phyloP scores from a whole-genome alignment of 371 early-diverging fungal species.

The Actinomortierella ambigua region DNA sequence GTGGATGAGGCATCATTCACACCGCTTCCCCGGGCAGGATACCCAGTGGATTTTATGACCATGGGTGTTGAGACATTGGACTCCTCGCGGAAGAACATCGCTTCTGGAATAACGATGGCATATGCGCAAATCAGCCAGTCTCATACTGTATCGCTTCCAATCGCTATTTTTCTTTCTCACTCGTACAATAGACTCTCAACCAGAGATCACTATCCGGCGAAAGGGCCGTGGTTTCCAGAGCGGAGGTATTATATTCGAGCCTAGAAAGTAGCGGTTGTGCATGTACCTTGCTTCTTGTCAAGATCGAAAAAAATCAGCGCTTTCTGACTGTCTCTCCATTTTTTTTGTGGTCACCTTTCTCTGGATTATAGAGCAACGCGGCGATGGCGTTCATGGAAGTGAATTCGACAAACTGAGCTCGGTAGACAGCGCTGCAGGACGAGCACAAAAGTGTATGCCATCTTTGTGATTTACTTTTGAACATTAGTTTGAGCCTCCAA shows the following conservation, averaged over 20 bases:
- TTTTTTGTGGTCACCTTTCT: conserved; percentile 12
- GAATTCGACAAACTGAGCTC: conserved; percentile 46
- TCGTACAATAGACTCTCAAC: conserved; percentile 18
- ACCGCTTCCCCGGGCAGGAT: no score
- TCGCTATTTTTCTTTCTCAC: conserved; percentile 4
- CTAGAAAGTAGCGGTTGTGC: neutral
- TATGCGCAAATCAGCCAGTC: no score
- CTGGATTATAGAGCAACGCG: conserved; percentile 37
- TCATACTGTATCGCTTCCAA: no score
- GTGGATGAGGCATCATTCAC: no score
- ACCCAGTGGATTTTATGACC: no score
- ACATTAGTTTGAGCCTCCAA: no score
- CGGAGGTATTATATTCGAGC: conserved; percentile 20
- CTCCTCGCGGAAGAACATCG: no score
- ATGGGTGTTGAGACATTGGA: no score
- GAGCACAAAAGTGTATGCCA: conserved; percentile 65
- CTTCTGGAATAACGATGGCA: no score
- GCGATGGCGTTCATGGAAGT: conserved; percentile 46
- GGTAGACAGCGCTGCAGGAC: conserved; percentile 45
- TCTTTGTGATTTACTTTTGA: no score
- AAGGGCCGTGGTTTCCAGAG: conserved; percentile 49
- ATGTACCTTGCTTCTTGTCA: neutral
- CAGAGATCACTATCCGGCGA: conserved; percentile 26
- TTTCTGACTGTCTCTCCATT: neutral
- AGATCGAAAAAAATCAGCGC: conserved; percentile 1